Conservation (phyloP, 352 stramenopile genomes). For the Phytophthora hibernalis region DNA sequence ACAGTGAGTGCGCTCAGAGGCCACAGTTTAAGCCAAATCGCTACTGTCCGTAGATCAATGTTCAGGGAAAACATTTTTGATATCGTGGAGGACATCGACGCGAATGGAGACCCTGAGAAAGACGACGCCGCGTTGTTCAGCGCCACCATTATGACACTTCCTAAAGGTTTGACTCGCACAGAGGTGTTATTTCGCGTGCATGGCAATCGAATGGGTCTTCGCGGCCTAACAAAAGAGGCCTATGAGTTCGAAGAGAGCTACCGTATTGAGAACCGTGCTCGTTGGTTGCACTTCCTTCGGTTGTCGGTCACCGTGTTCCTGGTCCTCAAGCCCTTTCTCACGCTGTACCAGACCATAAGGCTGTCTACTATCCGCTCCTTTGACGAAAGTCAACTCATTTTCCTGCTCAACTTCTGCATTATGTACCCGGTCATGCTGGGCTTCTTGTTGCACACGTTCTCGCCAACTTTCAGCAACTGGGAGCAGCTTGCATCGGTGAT, state of each 20-base stretch:
- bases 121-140: slow-evolving; percentile 31
- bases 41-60: slow-evolving; percentile 45
- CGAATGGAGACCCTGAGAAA: slow-evolving; percentile 36
- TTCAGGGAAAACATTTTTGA: slow-evolving; percentile 81
- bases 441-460: slow-evolving; percentile 79
- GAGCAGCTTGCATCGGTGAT: slow-evolving; percentile 62
- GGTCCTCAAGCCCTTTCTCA: slow-evolving; percentile 78
- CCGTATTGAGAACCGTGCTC: slow-evolving; percentile 66
- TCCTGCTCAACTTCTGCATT: slow-evolving; percentile 80
- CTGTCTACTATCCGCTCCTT: slow-evolving; percentile 59
- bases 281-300: slow-evolving; percentile 75
- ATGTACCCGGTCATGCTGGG: slow-evolving; percentile 71
- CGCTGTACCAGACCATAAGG: slow-evolving; percentile 70
- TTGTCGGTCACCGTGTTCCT: slow-evolving; percentile 73
- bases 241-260: slow-evolving; percentile 83
- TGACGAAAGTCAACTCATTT: slow-evolving; percentile 67
- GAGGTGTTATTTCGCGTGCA: slow-evolving; percentile 76
- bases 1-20: slow-evolving; percentile 49
- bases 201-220: slow-evolving; percentile 32
- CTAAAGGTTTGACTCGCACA: slow-evolving; percentile 68
- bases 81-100: slow-evolving; percentile 74
- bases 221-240: slow-evolving; percentile 52
- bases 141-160: slow-evolving; percentile 82
- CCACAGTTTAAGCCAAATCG: slow-evolving; percentile 44
- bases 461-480: slow-evolving; percentile 61